These are phyloP conservation scores for Auriculariales sp. DNA, from an alignment of 768 basidiomycete species.

Conservation along the genomic window DNA sequence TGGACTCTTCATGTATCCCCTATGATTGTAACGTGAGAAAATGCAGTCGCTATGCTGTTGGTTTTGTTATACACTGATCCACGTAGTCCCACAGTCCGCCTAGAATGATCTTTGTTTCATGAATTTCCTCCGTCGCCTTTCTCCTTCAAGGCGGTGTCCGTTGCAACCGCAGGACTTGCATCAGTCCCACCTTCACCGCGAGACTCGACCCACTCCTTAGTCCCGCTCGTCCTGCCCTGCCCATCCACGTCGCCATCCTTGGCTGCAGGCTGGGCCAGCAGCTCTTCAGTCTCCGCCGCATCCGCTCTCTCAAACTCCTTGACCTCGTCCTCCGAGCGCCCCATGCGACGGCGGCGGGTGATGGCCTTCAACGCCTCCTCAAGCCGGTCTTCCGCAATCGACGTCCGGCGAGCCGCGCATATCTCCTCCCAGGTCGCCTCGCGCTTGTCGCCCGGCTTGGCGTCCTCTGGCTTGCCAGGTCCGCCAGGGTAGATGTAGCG, in stretches of 20 bases:
- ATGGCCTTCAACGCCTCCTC: conserved; percentile 12
- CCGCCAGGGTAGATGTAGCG: conserved; percentile 8
- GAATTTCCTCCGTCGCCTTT: no score
- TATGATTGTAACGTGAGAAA: no score
- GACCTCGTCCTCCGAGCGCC: conserved; percentile 6
- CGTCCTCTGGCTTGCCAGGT: conserved; percentile 2
- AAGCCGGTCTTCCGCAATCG: conserved; percentile 12
- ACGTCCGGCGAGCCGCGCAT: conserved; percentile 4
- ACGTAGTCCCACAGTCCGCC: no score
- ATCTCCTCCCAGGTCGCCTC: conserved; percentile 7
- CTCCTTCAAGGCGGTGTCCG: no score
- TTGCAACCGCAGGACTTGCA: no score
- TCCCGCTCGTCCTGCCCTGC: conserved; percentile 17
- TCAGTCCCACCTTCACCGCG: conserved; percentile 16
- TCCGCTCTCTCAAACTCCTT: conserved; percentile 13
- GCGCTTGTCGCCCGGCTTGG: no score
- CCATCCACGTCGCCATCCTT: conserved; percentile 8
- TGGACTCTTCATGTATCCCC: no score
- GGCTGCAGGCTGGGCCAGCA: conserved; percentile 8
- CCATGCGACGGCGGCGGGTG: conserved; percentile 11
- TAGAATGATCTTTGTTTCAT: no score
- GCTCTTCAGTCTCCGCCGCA: conserved; percentile 10
- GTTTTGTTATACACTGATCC: no score
- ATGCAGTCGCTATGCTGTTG: no score
- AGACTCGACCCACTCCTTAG: conserved; percentile 19